Conservation (phyloP, 75 land plant species). For the Cryptomeria japonica region DNA sequence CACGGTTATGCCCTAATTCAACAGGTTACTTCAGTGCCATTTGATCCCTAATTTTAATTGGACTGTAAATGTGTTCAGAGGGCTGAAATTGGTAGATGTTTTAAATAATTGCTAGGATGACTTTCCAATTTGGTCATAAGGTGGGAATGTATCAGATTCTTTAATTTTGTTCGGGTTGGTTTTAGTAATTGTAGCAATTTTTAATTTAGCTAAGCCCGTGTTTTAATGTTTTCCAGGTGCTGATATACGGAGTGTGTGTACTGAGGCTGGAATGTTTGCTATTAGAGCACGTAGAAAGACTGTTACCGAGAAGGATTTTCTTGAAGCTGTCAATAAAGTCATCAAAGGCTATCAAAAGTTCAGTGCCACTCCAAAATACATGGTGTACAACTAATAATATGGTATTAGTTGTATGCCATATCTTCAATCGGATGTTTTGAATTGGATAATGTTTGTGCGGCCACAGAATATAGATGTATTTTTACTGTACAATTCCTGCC, state of each 20-base stretch:
- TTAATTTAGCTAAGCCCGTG: not conserved
- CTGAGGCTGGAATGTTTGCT: constrained; percentile 99
- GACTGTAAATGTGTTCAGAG: not conserved
- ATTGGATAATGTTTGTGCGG: not conserved
- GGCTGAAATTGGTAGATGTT: not conserved
- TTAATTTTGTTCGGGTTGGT: too few relatives aligned
- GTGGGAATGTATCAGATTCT: not conserved
- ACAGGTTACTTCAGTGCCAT: constrained; percentile 54
- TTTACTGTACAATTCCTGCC: not conserved
- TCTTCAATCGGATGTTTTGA: not conserved
- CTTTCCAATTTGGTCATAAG: not conserved
- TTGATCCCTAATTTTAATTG: not conserved
- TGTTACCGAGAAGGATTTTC: constrained; percentile 96
- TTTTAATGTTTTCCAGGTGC: constrained; percentile 59
- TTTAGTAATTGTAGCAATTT: not conserved
- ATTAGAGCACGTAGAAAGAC: constrained; percentile 98
- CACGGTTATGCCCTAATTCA: constrained; percentile 96
- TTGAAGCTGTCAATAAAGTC: constrained; percentile 97
- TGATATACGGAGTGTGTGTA: constrained; percentile 96
- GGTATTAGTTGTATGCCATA: not conserved
- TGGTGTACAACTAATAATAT: constrained; percentile 82
- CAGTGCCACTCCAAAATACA: constrained; percentile 98
- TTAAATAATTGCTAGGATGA: not conserved
- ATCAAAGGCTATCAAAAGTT: constrained; percentile 99
- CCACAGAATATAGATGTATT: not conserved